These are phyloP conservation scores for Puccinia hordei DNA, from an alignment of 1,284 basidiomycete genomes.

Conservation along the genomic window DNA sequence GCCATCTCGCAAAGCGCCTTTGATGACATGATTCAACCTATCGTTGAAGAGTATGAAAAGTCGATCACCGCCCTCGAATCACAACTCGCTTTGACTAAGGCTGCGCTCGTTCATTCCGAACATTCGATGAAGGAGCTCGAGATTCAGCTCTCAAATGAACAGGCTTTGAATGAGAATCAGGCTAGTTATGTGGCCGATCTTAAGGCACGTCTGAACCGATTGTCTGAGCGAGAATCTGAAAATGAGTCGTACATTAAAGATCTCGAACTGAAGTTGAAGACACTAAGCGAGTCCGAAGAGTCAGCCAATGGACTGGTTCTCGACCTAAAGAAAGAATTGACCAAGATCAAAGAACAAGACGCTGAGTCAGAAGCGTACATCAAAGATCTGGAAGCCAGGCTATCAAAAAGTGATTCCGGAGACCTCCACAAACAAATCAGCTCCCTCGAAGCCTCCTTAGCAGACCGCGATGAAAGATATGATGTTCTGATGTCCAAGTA, in stretches of 20 bases:
- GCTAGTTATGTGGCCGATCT: slow-evolving; percentile 79
- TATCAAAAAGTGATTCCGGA: slow-evolving; percentile 73
- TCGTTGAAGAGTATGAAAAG: slow-evolving; percentile 88
- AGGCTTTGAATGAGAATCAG: slow-evolving; percentile 73
- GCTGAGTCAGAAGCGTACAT: slow-evolving; percentile 76
- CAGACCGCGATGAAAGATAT: slow-evolving; percentile 66
- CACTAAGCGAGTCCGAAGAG: slow-evolving; percentile 74
- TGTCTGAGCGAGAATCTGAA: slow-evolving; percentile 82
- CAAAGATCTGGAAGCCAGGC: slow-evolving; percentile 79
- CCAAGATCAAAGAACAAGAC: slow-evolving; percentile 75
- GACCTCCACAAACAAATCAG: slow-evolving; percentile 75
- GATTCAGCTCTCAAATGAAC: slow-evolving; percentile 63
- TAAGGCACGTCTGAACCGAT: slow-evolving; percentile 73
- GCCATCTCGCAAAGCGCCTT: slow-evolving; percentile 11
- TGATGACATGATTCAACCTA: slow-evolving; percentile 40
- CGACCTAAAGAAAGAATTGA: slow-evolving; percentile 80
- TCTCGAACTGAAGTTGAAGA: slow-evolving; percentile 83
- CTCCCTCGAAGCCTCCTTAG: slow-evolving; percentile 75
- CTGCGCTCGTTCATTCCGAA: slow-evolving; percentile 83
- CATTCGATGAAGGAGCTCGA: slow-evolving; percentile 87
- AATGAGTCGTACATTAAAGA: slow-evolving; percentile 92
- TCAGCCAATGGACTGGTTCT: slow-evolving; percentile 74
- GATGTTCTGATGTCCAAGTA: slow-evolving; percentile 1
- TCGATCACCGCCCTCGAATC: slow-evolving; percentile 93
- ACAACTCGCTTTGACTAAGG: slow-evolving; percentile 83